Evolutionary conservation across 2,329 filamentous ascomycete genomes (phyloP).

Genomic region (Nothophaeocryptopus gaeumannii): DNA sequence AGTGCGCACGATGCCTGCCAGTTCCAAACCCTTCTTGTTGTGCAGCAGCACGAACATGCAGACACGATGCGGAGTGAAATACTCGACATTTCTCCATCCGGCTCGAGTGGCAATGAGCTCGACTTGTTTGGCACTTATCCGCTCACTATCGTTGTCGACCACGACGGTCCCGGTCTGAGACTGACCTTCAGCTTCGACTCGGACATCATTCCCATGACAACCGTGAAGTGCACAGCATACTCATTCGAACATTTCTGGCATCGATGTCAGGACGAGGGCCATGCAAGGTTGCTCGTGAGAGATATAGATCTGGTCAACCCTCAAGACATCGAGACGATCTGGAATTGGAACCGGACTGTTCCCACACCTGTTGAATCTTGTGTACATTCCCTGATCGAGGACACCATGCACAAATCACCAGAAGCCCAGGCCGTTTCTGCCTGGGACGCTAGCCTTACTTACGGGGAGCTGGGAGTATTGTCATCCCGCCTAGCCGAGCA

Average conservation of each 20-base stretch:
- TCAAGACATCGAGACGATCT: neutral
- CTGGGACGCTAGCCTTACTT: conserved; percentile 31
- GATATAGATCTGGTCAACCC: neutral
- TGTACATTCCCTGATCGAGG: conserved; percentile 6
- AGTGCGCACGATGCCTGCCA: conserved; percentile 46
- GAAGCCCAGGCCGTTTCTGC: conserved; percentile 14
- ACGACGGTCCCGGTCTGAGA: neutral
- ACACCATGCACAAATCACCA: neutral
- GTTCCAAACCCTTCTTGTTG: conserved; percentile 54
- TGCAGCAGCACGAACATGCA: conserved; percentile 26
- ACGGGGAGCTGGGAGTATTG: conserved; percentile 24
- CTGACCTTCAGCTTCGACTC: conserved; percentile 1
- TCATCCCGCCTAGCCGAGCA: conserved; percentile 12
- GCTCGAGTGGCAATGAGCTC: neutral
- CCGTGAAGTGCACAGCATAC: too few relatives aligned
- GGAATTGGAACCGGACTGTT: neutral
- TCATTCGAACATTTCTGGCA: too few relatives aligned
- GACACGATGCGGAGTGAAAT: neutral
- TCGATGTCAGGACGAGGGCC: too few relatives aligned
- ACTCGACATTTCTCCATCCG: neutral
- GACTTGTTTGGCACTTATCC: neutral
- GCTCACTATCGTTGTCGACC: neutral
- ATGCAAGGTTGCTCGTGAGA: too few relatives aligned
- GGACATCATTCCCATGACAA: neutral
- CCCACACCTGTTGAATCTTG: neutral